These are phyloP conservation scores for Quercus bicolor DNA, from an alignment of 306 rosid genomes.

Conservation along the genomic window DNA sequence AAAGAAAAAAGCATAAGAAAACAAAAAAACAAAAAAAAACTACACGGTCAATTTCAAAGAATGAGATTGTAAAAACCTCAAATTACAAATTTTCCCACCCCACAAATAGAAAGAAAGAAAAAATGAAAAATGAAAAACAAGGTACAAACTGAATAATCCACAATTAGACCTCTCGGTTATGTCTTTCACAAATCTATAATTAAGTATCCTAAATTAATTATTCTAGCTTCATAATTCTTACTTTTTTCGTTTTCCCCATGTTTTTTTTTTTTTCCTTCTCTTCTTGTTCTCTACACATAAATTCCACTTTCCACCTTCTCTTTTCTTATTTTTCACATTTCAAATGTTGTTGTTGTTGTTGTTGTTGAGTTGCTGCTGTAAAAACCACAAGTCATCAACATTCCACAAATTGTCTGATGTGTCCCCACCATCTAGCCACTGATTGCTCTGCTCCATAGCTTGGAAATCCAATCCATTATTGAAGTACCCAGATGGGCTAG, in stretches of 20 bases:
- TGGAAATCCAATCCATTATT: slow-evolving; percentile 43
- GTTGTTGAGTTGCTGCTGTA: slow-evolving; percentile 55
- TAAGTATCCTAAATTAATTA: slow-evolving; percentile 25
- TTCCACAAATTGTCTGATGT: slow-evolving; percentile 62
- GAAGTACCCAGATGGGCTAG: slow-evolving; percentile 38
- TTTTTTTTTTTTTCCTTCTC: not conserved
- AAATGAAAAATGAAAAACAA: slow-evolving; percentile 16
- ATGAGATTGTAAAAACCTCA: slow-evolving; percentile 33
- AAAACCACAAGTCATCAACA: slow-evolving; percentile 61
- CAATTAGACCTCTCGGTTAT: slow-evolving; percentile 11
- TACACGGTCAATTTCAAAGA: slow-evolving; percentile 35
- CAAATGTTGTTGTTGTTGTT: slow-evolving; percentile 36
- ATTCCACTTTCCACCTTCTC: not conserved
- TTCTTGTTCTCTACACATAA: not conserved
- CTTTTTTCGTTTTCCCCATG: slow-evolving; percentile 16
- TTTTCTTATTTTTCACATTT: not conserved
- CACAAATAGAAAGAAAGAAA: slow-evolving; percentile 13
- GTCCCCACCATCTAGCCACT: slow-evolving; percentile 55
- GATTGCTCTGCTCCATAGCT: slow-evolving; percentile 41
- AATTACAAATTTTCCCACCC: slow-evolving; percentile 43
- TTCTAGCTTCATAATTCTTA: slow-evolving; percentile 10
- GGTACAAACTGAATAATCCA: slow-evolving; percentile 18
- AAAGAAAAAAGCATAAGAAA: not conserved
- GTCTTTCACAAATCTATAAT: slow-evolving; percentile 25
- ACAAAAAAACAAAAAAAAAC: not conserved